phyloP scores from a whole-genome alignment of 164 flowering plant genomes.

The Protea cynaroides region DNA sequence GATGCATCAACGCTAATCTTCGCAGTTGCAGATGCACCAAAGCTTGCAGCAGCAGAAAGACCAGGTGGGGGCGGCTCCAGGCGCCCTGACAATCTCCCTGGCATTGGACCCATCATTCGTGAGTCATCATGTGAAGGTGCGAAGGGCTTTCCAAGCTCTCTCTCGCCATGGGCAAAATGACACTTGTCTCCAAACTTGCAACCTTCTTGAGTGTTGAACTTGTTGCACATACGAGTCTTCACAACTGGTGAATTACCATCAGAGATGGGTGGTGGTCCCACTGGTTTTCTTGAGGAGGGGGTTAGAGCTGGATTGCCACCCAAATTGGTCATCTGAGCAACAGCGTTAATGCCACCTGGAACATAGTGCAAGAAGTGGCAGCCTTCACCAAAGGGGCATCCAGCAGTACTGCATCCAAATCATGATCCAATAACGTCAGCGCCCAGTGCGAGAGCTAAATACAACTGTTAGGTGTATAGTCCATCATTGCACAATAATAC shows the following conservation, averaged over 20 bases:
- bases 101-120: conserved; percentile 29
- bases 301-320: conserved; percentile 26
- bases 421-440: neutral
- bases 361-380: conserved; percentile 83
- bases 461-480: too few species aligned
- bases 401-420: conserved; percentile 50
- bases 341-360: conserved; percentile 69
- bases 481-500: too few species aligned
- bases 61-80: conserved; percentile 34
- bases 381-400: conserved; percentile 87
- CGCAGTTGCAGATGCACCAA: conserved; percentile 80
- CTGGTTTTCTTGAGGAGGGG: conserved; percentile 30
- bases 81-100: conserved; percentile 32
- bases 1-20: conserved; percentile 92
- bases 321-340: conserved; percentile 65
- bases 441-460: neutral
- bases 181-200: conserved; percentile 92
- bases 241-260: conserved; percentile 36
- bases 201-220: conserved; percentile 65
- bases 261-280: conserved; percentile 21
- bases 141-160: conserved; percentile 71
- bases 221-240: conserved; percentile 72
- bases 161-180: conserved; percentile 81
- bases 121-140: conserved; percentile 46
- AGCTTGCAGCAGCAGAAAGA: conserved; percentile 50